Base-by-base conservation (phyloP, 306 rosid species). In the Ochetophila trinervis region DNA sequence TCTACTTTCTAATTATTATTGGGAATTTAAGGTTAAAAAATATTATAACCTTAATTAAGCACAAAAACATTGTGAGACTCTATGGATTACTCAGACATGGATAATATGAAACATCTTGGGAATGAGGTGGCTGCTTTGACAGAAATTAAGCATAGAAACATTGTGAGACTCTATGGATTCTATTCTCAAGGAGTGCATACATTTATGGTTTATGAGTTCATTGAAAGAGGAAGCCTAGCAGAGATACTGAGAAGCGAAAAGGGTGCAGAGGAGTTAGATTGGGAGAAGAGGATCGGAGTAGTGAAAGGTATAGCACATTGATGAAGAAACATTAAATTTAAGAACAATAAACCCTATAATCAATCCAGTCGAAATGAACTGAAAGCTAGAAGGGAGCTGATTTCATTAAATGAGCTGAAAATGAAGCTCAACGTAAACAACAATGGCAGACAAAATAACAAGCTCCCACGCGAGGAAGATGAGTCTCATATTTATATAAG, bases 201-300 rank as follows among this genome's bases (percentile, higher is more conserved):
- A 0, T 53, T 52, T 27, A 22, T 71, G 57, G 22, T 53, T 6
- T 70, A 71, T 54, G 62, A 71, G 14, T 71, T 50, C 10, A 27
- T 71, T 13, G 63, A 71, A 48, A 40, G 30, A 3, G 75, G 75
- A 4, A 71, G 57, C 27, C 18, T 71, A 60, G 63, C 17, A 3
- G 11, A 13, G 2, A 61, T 53, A 0, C 53, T 71, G 11, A 61
- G 49, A 0, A 14, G 23, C 5, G 75, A 71, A 6, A 0, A 18
- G n/a, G 68, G 40, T 61, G 75, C 75, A 6, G 44, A 18, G 0
- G 42, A 40, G 27, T 24, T 71, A 22, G 62, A 53, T 13, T 70
- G 75, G 75, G 23, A 22, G 1, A 70, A 21, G 30, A 70, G 75
- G 55, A 44, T 61, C 32, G 37, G 48, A 10, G 24, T 70, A n/a